Evolutionary conservation across 192 early-diverging fungal species (phyloP), one percentile per base, ranked within the genome.

Genomic region (Coemansia pectinata): DNA sequence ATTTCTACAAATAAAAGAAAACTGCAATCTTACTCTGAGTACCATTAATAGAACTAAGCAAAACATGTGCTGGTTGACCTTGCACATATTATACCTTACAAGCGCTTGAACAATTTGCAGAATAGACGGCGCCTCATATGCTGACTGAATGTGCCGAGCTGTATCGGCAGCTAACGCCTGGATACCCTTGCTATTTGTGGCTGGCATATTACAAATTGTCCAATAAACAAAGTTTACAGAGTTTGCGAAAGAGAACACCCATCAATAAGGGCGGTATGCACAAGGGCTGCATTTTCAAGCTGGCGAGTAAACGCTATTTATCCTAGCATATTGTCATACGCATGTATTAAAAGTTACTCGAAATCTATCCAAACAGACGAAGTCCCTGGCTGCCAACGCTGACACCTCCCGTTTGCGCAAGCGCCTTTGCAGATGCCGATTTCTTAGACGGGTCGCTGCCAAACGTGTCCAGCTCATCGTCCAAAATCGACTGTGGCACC

Each of bases 401-500:
- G 47, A 76, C 73, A 11, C 71, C 71, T 14, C 58, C 64, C n/a
- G 65, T 55, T 14, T 68, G 57, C 36, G 36, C 33, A n/a, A 67
- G 25, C 38, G 75, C 39, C 53, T 60, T 62, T n/a, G 61, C 40
- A 4, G 50, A 60, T 25, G 59, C 38, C 40, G 55, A 1, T 6
- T 58, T 3, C 44, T 66, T 48, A 3, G 63, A 36, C 5, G n/a
- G 36, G 33, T 25, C 52, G 8, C 31, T 8, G 21, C 7, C 39
- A 36, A 60, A 19, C 1, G 50, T 25, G n/a, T 77, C 76, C 5
- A 52, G 4, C 27, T 83, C 76, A 1, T 48, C 75, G 38, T 83
- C 80, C 25, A 83, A 58, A 25, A 83, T 78, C 0, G 75, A 77
- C 59, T 83, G 58, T 11, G 80, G 80, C 41, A 84, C 73, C 65